A percentile compares a stretch with the other conserved stretches of the same genome.
Evolutionary conservation across 2,329 filamentous ascomycete species (phyloP).

Genomic region (Claviceps fusiformis): DNA sequence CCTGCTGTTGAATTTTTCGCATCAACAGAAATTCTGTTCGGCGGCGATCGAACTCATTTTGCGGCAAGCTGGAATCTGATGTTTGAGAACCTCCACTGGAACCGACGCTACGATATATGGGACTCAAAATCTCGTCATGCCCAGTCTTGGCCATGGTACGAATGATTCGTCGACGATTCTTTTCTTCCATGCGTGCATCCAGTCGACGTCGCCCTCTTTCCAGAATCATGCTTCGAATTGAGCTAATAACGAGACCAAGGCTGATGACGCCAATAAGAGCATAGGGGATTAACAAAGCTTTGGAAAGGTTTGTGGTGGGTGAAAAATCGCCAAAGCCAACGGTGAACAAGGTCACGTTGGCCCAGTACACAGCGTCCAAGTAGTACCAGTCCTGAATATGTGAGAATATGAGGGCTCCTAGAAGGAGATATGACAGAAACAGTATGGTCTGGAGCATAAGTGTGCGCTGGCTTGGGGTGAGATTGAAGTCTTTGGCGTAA

Average conservation of each 20-base stretch:
- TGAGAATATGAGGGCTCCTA: conserved; percentile 65
- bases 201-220: conserved; percentile 42
- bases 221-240: conserved; percentile 54
- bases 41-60: conserved; percentile 43
- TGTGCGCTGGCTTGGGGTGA: conserved; percentile 71
- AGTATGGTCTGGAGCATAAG: conserved; percentile 83
- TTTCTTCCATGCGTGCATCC: conserved; percentile 45
- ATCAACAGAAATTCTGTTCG: conserved; percentile 65
- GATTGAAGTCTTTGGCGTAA: conserved; percentile 64
- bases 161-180: conserved; percentile 37
- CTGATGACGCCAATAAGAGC: conserved; percentile 74
- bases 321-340: conserved; percentile 48
- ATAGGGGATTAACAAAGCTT: conserved; percentile 69
- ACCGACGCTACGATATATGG: conserved; percentile 22
- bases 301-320: conserved; percentile 37
- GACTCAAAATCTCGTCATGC: conserved; percentile 34
- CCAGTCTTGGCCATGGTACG: conserved; percentile 30
- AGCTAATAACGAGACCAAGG: conserved; percentile 69
- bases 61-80: conserved; percentile 8
- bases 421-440: conserved; percentile 66
- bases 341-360: conserved; percentile 56
- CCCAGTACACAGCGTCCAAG: conserved; percentile 68
- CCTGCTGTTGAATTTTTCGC: conserved; percentile 61
- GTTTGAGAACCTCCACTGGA: conserved; percentile 2
- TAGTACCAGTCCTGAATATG: conserved; percentile 61